Evolutionary conservation across 2,329 filamentous ascomycete species (phyloP).

Genomic region (Aaosphaeria arxii): DNA sequence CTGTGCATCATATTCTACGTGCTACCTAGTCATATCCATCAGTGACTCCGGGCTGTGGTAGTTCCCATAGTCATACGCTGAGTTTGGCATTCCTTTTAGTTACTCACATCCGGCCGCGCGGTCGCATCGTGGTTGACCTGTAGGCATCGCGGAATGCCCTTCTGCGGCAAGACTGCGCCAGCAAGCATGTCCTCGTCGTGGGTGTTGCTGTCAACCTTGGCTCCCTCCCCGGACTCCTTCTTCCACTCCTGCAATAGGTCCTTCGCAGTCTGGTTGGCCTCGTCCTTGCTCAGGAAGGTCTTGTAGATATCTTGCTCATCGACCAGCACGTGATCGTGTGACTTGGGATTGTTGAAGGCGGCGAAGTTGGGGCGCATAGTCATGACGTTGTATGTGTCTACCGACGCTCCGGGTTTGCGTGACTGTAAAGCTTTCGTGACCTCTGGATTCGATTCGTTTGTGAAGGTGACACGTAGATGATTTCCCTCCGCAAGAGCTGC

Average conservation of each 20-base stretch:
- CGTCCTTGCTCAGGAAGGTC: background rate
- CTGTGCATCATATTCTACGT: too few relatives aligned
- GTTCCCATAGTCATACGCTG: too few relatives aligned
- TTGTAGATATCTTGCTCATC: background rate
- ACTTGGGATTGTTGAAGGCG: background rate
- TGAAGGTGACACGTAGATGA: background rate
- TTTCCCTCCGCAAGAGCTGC: background rate
- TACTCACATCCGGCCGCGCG: background rate
- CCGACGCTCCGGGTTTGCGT: background rate
- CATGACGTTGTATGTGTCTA: background rate
- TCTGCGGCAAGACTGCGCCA: background rate
- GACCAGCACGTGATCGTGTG: background rate
- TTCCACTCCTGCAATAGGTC: background rate
- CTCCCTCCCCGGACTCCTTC: background rate
- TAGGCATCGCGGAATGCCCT: background rate
- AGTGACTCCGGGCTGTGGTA: too few relatives aligned
- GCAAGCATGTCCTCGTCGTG: background rate
- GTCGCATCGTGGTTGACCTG: background rate
- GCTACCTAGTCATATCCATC: too few relatives aligned
- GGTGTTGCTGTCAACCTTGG: background rate
- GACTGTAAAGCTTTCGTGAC: background rate
- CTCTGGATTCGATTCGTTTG: background rate
- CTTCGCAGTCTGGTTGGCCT: background rate
- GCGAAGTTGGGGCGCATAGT: background rate
- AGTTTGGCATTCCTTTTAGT: too few relatives aligned